Evolutionary conservation across 1,284 basidiomycete genomes (phyloP).

Genomic region (Peniophora sp.): DNA sequence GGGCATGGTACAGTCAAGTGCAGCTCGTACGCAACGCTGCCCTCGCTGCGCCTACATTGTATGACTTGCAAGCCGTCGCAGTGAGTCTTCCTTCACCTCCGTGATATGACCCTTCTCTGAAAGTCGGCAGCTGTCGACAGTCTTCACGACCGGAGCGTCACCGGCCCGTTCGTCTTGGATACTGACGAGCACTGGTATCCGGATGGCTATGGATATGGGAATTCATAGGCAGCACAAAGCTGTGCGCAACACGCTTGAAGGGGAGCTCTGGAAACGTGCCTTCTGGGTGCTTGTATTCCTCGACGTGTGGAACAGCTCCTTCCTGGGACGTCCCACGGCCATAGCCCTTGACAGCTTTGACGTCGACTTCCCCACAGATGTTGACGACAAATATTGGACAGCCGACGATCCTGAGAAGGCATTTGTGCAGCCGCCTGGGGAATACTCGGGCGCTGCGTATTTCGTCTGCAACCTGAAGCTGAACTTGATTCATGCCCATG

Average conservation of each 20-base stretch:
- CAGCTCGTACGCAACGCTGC: constrained; percentile 49
- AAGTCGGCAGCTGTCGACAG: constrained; percentile 21
- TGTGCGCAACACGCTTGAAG: constrained; percentile 23
- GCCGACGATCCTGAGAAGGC: constrained; percentile 34
- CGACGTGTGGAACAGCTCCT: constrained; percentile 57
- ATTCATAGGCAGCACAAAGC: constrained; percentile 31
- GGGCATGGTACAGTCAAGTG: constrained; percentile 68
- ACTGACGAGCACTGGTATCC: constrained; percentile 43
- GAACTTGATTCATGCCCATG: constrained; percentile 64
- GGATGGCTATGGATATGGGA: constrained; percentile 38
- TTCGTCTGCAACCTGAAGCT: constrained; percentile 68
- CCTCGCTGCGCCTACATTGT: constrained; percentile 49
- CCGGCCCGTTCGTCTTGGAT: constrained; percentile 47
- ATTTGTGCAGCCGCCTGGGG: constrained; percentile 60
- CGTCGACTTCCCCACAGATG: constrained; percentile 66
- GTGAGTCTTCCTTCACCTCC: constrained; percentile 12
- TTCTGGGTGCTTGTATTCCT: constrained; percentile 64
- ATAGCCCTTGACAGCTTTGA: constrained; percentile 80
- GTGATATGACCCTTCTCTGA: background rate
- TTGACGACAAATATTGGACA: constrained; percentile 84
- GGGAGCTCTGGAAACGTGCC: constrained; percentile 52
- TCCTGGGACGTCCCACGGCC: constrained; percentile 68
- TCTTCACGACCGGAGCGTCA: constrained; percentile 36
- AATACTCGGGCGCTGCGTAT: constrained; percentile 49
- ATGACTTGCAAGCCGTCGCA: constrained; percentile 61